These are phyloP conservation scores for Alternaria solani DNA, from an alignment of 2,329 filamentous ascomycete species.

Conservation along the genomic window DNA sequence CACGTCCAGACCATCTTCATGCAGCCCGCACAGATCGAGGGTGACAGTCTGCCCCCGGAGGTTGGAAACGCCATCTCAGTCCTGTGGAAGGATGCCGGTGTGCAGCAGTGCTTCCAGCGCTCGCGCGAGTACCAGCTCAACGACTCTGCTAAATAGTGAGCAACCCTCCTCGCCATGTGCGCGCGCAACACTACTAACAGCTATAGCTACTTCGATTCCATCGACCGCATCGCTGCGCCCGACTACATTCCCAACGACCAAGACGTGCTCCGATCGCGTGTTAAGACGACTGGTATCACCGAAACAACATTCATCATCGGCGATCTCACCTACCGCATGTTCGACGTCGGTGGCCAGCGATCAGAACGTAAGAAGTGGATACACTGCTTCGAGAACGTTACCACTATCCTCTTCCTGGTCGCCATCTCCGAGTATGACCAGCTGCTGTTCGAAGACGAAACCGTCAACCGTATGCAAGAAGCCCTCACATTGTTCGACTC, in stretches of 20 bases:
- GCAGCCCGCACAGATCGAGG: constrained; percentile 96
- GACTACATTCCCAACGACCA: constrained; percentile 96
- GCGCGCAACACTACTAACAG: constrained; percentile 24
- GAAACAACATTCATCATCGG: constrained; percentile 96
- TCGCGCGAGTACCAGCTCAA: constrained; percentile 96
- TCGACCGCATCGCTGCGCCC: constrained; percentile 85
- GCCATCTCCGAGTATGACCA: constrained; percentile 98
- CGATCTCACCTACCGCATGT: constrained; percentile 95
- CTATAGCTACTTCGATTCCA: constrained; percentile 90
- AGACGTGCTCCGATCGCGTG: constrained; percentile 92
- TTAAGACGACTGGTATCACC: constrained; percentile 97
- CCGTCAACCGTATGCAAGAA: constrained; percentile 78
- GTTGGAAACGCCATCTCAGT: constrained; percentile 92
- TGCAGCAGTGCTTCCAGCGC: constrained; percentile 94
- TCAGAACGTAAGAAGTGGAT: constrained; percentile 99
- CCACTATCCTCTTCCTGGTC: constrained; percentile 93
- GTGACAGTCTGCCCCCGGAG: constrained; percentile 91
- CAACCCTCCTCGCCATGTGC: constrained; percentile 33
- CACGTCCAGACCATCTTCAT: constrained; percentile 99
- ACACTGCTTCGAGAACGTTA: constrained; percentile 98
- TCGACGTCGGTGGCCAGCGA: constrained; percentile 93
- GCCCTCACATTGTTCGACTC: constrained; percentile 75
- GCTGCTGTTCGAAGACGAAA: constrained; percentile 94
- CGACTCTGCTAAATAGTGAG: constrained; percentile 94
- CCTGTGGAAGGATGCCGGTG: constrained; percentile 90